These are phyloP conservation scores for Heterobasidion annosum DNA, from an alignment of 1,284 basidiomycete species.

Conservation along the genomic window DNA sequence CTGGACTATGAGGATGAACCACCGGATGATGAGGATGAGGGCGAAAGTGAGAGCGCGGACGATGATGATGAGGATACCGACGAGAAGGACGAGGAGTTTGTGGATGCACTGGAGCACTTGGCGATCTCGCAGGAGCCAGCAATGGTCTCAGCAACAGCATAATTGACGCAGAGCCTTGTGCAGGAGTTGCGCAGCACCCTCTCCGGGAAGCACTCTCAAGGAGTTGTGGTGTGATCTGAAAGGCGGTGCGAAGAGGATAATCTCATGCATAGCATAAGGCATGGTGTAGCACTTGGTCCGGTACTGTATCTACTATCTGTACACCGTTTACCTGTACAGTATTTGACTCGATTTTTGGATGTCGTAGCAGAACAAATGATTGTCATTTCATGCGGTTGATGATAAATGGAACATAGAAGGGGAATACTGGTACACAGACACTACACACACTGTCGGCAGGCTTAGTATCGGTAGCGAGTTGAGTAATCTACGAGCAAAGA, in stretches of 20 bases:
- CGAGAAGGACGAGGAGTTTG: conserved; percentile 41
- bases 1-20: conserved; percentile 67
- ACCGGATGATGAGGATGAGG: conserved; percentile 37
- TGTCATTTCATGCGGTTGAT: not conserved
- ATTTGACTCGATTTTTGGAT: not conserved
- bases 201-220: no score
- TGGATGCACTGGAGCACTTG: conserved; percentile 59
- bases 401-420: not conserved
- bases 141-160: conserved; percentile 17
- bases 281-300: no score
- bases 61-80: conserved; percentile 32
- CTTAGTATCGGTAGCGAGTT: conserved; percentile 1
- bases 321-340: not conserved
- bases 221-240: no score
- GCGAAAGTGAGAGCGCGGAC: conserved; percentile 25
- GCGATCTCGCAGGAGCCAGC: conserved; percentile 28
- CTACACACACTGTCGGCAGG: not conserved
- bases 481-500: conserved; percentile 39
- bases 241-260: no score
- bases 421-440: not conserved
- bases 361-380: not conserved
- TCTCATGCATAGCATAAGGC: no score
- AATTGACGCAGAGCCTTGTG: conserved; percentile 1
- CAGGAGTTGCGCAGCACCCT: no score
- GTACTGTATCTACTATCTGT: not conserved